Percentiles rank a stretch among this genome's conserved stretches.
Evolutionary conservation across 1,139 yeast genomes (phyloP).

Genomic region (Lodderomyces jiufengensis): DNA sequence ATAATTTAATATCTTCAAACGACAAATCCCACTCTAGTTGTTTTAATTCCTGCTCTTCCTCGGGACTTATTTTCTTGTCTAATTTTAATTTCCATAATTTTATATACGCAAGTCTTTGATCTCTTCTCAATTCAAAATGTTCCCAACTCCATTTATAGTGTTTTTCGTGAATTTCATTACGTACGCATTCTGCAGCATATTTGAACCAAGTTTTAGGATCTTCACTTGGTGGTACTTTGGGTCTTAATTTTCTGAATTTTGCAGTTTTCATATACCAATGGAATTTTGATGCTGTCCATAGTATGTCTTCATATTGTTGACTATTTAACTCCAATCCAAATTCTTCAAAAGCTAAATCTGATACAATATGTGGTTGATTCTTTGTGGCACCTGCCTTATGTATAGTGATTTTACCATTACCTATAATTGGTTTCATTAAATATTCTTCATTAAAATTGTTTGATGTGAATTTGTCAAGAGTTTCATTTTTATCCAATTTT

Average conservation of each 20-base stretch:
- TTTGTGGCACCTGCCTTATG: constrained; percentile 77
- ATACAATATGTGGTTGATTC: constrained; percentile 64
- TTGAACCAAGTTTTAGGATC: constrained; percentile 79
- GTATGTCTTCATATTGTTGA: constrained; percentile 75
- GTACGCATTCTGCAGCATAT: constrained; percentile 72
- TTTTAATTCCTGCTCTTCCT: constrained; percentile 42
- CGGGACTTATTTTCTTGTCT: constrained; percentile 27
- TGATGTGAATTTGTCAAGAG: constrained; percentile 38
- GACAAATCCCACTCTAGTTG: constrained; percentile 57
- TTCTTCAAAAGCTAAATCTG: constrained; percentile 81
- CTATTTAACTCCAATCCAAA: constrained; percentile 82
- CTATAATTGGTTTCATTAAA: constrained; percentile 83
- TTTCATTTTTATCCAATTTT: constrained; percentile 37
- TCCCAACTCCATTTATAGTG: constrained; percentile 90
- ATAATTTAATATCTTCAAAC: constrained; percentile 80
- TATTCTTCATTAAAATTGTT: constrained; percentile 40
- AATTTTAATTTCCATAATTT: constrained; percentile 59
- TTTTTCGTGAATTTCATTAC: constrained; percentile 75
- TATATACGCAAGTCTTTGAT: constrained; percentile 69
- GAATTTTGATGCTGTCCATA: constrained; percentile 79
- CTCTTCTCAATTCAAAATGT: constrained; percentile 64
- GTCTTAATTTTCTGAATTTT: constrained; percentile 70
- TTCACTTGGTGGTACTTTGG: constrained; percentile 54
- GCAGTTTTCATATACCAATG: constrained; percentile 76
- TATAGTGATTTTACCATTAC: constrained; percentile 76